phyloP scores from a whole-genome alignment of 2,329 filamentous ascomycete species.

The Ophiostoma triangulosporum region DNA sequence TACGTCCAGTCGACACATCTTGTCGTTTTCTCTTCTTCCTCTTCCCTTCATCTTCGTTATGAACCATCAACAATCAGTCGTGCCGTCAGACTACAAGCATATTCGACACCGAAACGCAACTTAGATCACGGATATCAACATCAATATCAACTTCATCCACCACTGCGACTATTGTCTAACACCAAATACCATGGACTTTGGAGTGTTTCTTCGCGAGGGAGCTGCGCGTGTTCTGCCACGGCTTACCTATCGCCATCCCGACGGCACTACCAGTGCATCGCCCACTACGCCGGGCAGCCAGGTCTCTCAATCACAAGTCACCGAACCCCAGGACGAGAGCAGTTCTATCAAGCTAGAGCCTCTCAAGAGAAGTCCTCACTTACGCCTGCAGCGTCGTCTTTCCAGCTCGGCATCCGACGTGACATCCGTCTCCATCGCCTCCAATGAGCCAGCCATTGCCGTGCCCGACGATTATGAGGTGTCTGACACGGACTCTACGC shows the following conservation, averaged over 20 bases:
- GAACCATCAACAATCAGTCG: neutral
- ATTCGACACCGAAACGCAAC: neutral
- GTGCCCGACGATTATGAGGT: neutral
- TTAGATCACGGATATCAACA: neutral
- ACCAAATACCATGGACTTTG: conserved; percentile 4
- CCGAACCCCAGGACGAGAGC: neutral
- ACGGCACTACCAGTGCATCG: neutral
- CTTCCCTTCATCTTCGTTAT: neutral
- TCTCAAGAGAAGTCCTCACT: conserved; percentile 2
- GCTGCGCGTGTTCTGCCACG: conserved; percentile 6
- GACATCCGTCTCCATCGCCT: conserved; percentile 4
- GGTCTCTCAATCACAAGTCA: neutral
- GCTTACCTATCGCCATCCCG: conserved; percentile 5
- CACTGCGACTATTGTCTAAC: too few species aligned
- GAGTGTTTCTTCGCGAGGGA: conserved; percentile 2
- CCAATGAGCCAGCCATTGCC: conserved; percentile 7
- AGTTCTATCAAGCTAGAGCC: neutral
- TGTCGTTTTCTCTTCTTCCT: neutral
- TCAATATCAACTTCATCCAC: neutral
- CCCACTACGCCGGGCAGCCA: neutral
- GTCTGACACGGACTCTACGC: neutral
- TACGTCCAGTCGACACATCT: neutral
- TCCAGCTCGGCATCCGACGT: conserved; percentile 3
- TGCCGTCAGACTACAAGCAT: conserved; percentile 1
- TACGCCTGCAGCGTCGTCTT: conserved; percentile 4